Evolutionary conservation across 371 early-diverging fungal species (phyloP).

Genomic region (Gilbertella persicaria): DNA sequence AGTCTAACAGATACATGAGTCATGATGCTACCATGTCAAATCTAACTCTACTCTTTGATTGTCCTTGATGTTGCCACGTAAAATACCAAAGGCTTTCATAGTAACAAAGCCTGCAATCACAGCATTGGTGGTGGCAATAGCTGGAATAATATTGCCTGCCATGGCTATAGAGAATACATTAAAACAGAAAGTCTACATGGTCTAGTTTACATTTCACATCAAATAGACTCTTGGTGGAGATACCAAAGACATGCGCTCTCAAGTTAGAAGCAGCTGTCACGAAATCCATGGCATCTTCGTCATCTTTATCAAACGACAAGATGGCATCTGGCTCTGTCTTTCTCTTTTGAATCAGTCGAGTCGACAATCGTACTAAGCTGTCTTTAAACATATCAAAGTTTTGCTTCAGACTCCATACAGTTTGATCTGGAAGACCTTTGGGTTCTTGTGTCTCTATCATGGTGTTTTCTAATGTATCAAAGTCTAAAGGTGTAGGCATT

Average conservation of each 20-base stretch:
- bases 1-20: constrained; percentile 35
- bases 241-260: constrained; percentile 80
- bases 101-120: constrained; percentile 97
- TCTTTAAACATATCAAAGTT: constrained; percentile 55
- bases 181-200: background rate
- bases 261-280: constrained; percentile 92
- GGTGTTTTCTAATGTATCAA: constrained; percentile 36
- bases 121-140: constrained; percentile 99
- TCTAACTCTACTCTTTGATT: background rate
- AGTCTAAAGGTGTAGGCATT: constrained; percentile 72
- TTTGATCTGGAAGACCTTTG: constrained; percentile 61
- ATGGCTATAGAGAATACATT: constrained; percentile 68
- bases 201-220: constrained; percentile 76
- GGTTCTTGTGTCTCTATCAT: constrained; percentile 1
- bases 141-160: constrained; percentile 99
- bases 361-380: constrained; percentile 47
- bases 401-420: constrained; percentile 65
- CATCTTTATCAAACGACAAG: constrained; percentile 93
- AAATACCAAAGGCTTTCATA: constrained; percentile 75
- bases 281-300: constrained; percentile 85
- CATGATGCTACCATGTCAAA: background rate
- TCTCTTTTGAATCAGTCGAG: constrained; percentile 41
- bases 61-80: constrained; percentile 14
- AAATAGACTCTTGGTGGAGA: constrained; percentile 80
- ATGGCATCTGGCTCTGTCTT: constrained; percentile 46